A percentile compares a stretch with the other conserved stretches of the same genome.
phyloP scores from a whole-genome alignment of 1,284 basidiomycete genomes.

The Cutaneotrichosporon daszewskae region DNA sequence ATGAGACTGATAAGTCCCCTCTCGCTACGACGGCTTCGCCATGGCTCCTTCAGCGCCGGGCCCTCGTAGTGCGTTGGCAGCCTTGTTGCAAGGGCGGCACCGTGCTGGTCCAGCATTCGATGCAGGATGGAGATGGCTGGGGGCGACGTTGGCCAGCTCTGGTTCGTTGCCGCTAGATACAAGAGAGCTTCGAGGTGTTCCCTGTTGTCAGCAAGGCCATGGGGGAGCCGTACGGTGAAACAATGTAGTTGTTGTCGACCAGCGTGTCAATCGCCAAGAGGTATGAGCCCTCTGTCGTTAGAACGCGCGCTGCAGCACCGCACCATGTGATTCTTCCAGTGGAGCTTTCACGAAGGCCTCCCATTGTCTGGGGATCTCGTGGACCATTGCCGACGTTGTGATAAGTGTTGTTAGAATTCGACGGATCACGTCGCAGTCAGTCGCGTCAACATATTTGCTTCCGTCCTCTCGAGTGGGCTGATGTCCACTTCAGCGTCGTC shows the following conservation, averaged over 20 bases:
- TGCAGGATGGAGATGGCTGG: constrained; percentile 19
- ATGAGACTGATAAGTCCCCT: too few species aligned
- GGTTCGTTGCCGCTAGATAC: constrained; percentile 14
- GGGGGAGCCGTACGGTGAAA: constrained; percentile 3
- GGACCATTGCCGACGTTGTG: too few species aligned
- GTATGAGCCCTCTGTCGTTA: not conserved
- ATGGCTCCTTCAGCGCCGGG: not conserved
- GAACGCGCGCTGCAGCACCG: too few species aligned
- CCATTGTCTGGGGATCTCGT: too few species aligned
- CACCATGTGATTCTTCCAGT: too few species aligned
- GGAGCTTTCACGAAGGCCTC: too few species aligned
- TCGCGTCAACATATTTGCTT: too few species aligned
- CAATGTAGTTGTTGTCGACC: constrained; percentile 5
- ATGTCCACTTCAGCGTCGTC: too few species aligned
- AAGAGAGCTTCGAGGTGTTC: constrained; percentile 32
- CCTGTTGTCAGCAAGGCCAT: constrained; percentile 10
- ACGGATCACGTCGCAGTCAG: too few species aligned
- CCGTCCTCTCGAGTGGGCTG: too few species aligned
- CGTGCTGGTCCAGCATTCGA: constrained; percentile 14
- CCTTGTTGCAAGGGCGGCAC: constrained; percentile 9
- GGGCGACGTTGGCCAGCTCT: not conserved
- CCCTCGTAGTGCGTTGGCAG: constrained; percentile 1
- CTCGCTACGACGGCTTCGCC: not conserved
- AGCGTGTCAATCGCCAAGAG: constrained; percentile 11
- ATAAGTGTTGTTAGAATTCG: too few species aligned